Evolutionary conservation across 352 stramenopile species (phyloP), one percentile per base, ranked within the genome.

Genomic region (Phytophthora ramorum): DNA sequence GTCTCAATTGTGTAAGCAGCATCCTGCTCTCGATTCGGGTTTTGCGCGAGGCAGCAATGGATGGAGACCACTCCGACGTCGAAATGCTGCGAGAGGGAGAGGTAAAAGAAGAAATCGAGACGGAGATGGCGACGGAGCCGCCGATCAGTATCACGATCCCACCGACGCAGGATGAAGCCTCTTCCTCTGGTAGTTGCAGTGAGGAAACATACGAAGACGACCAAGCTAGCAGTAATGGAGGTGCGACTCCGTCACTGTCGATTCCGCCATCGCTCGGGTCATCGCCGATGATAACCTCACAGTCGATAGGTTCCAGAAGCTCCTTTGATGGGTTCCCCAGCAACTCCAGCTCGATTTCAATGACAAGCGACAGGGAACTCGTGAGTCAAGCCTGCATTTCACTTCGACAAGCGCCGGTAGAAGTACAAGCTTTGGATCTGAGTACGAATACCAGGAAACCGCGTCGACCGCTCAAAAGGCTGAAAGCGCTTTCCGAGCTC

Each of bases 381-480:
- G 60, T 92, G 20, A 69, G 70, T 16, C 55, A 69, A 37, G 65
- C 76, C 1, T 82, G 71, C 45, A 65, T 53, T 43, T 45, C 56
- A 44, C 51, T 78, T 46, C 4, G 62, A 51, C 76, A 68, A 56
- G 51, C 10, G 2, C 59, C 75, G 2, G 38, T 54, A 12, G 66
- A 79, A 32, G 22, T 83, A 2, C 54, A 76, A 53, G 47, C 32
- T 13, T 56, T 91, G 22, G 79, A 89, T 52, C 63, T 90, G 46
- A 89, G 81, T 43, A 73, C 64, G 4, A 75, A 66, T 9, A 60
- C 72, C 0, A 89, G 79, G 40, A 89, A 81, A 40, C 75, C 71
- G 4, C 79, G 76, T 48, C 81, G 79, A 53, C 58, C 77, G 9
- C 72, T 91, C n/a, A 92, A 93, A 69, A 85, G 63, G 19, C 46